A percentile compares a stretch with the other conserved stretches of the same genome.
Conservation (phyloP, 345 rosid genomes). For the Hibiscus tridactylites region DNA sequence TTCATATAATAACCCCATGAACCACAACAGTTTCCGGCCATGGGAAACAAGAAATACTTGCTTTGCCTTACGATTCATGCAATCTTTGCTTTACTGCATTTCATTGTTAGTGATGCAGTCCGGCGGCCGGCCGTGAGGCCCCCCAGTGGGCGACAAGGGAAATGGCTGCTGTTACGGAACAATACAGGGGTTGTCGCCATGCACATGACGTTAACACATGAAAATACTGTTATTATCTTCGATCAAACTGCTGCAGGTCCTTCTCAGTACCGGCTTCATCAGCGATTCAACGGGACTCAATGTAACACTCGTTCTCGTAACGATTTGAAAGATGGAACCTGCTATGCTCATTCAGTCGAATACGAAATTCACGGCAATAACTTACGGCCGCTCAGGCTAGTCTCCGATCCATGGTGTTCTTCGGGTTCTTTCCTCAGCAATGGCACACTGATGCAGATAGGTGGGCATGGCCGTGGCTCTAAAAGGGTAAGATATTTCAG, state of each 20-base stretch:
- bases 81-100: constrained; percentile 1
- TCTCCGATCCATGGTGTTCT: constrained; percentile 36
- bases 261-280: constrained; percentile 16
- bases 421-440: constrained; percentile 32
- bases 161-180: constrained; percentile 28
- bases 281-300: constrained; percentile 10
- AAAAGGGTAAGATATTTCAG: constrained; percentile 20
- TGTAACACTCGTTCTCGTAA: constrained; percentile 10
- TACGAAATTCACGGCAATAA: constrained; percentile 17
- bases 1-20: neutral
- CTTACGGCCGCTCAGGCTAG: constrained; percentile 24
- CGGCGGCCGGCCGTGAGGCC: neutral
- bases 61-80: neutral
- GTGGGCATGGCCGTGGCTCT: constrained; percentile 26
- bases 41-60: constrained; percentile 3
- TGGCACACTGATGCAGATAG: constrained; percentile 38
- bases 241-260: constrained; percentile 29
- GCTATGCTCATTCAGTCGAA: constrained; percentile 32
- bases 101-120: neutral
- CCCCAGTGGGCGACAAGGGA: constrained; percentile 6
- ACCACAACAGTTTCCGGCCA: neutral
- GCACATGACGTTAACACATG: constrained; percentile 32
- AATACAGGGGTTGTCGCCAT: constrained; percentile 26
- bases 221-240: constrained; percentile 25
- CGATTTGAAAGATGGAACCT: constrained; percentile 17